Evolutionary conservation across 192 early-diverging fungal genomes (phyloP), one percentile per base, ranked within the genome.

Genomic region (Entomortierella lignicola): DNA sequence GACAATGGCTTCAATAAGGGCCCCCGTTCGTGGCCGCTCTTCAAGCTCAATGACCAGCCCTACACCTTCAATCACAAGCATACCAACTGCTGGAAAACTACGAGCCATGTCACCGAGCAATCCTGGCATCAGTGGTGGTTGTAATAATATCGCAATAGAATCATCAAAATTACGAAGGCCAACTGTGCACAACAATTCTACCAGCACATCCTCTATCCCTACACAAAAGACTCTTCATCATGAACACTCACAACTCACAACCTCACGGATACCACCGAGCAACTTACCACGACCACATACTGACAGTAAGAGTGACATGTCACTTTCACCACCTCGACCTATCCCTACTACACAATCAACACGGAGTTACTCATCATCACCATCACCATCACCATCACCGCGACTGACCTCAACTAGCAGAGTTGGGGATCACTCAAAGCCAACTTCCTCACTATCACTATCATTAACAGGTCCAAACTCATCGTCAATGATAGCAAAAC

Each of bases 111-210:
- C 41, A 13, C 54, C 52, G 11, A 54, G 27, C 52, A 5, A 54
- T 29, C 2, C 4, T 23, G 21, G 34, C 32, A 29, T 47, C 59
- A 29, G 17, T 23, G 18, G n/a, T 27, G 7, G 42, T 23, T 43
- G 42, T 8, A 66, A 23, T 53, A 55, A 66, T 27, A 39, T 21
- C 32, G 23, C 15, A 17, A 25, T 21, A 59, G 31, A 5, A 11
- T 15, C 53, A 41, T 48, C 44, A 39, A 64, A 77, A 61, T 32
- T 60, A 31, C 72, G 72, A 26, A 58, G 72, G 30, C 72, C 72
- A 15, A 68, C 72, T 21, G 27, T 77, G 17, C 72, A 64, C 15
- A 57, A 7, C 31, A 26, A 68, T 2, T 53, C 64, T 21, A 47
- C 57, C 26, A 55, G 58, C 60, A 43, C 60, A 1, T 74, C 72